Evolutionary conservation across 2,329 filamentous ascomycete species (phyloP).

Genomic region (Arthrinium phaeospermum): DNA sequence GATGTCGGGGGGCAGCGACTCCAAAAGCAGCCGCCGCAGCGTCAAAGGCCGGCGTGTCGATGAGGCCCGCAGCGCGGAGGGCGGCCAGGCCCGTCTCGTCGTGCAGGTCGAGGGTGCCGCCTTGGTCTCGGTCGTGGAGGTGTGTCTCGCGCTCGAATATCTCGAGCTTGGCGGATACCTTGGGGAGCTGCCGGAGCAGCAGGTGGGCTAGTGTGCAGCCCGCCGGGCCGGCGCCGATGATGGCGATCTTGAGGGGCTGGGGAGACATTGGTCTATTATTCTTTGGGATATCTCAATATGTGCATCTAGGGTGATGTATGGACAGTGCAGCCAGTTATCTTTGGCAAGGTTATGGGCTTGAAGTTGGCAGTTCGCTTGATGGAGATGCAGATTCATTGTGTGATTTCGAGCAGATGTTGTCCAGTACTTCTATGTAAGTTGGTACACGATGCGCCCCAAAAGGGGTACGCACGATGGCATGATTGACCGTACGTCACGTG

Average conservation of each 20-base stretch:
- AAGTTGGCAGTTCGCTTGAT: no score
- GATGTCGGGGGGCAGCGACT: constrained; percentile 50
- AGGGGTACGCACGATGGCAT: no score
- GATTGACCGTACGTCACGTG: no score
- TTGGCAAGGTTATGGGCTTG: no score
- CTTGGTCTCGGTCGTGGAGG: constrained; percentile 52
- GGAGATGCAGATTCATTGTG: no score
- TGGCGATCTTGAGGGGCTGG: constrained; percentile 45
- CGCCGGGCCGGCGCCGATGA: constrained; percentile 54
- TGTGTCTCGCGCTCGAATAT: constrained; percentile 56
- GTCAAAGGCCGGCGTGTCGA: constrained; percentile 49
- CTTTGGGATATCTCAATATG: no score
- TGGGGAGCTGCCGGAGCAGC: constrained; percentile 45
- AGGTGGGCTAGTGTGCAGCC: constrained; percentile 59
- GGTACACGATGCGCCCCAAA: constrained; percentile 22
- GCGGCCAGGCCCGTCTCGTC: constrained; percentile 55
- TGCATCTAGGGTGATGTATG: no score
- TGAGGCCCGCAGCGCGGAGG: constrained; percentile 55
- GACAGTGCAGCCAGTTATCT: no score
- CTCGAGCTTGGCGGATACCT: constrained; percentile 46
- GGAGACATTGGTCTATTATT: no score
- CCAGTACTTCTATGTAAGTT: background rate
- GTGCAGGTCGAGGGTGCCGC: constrained; percentile 62
- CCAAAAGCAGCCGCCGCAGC: constrained; percentile 50
- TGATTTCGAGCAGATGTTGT: no score